Base-by-base conservation (phyloP, 1,284 basidiomycete species). In the Cystobasidium slooffiae region DNA sequence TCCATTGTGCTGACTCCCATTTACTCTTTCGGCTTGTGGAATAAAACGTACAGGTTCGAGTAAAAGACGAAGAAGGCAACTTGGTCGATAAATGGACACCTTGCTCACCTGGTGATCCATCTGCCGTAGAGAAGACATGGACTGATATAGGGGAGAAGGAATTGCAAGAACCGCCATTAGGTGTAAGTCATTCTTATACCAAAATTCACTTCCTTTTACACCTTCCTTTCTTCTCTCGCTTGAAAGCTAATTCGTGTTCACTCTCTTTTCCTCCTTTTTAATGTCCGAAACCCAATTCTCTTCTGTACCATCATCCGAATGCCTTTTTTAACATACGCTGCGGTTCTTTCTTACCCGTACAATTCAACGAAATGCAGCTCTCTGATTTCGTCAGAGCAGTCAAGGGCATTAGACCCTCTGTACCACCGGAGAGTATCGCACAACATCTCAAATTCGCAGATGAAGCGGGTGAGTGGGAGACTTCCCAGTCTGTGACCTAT, bases 71-170 rank as follows among this genome's bases (percentile, higher is more conserved):
- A 24, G 84, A 84, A 55, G 83, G 66, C 1, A 78, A 64, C 44
- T 24, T 37, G 20, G 52, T 67, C 20, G 47, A 52, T 68, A 87
- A 86, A 79, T 82, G 87, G 75, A 97, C 94, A 31, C 96, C 96
- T 7, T 99, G 96, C 82, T 97, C 94, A 7, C 95, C 96, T 0
- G 95, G 96, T 12, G 94, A 96, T 78, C 85, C 89, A 0, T 88
- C 88, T 0, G 95, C 93, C 0, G 85, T 89, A 51, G 96, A 99
- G 84, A 94, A 92, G 86, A 86, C 89, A 3, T 99, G 97, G 96
- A 88, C 90, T n/a, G 92, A 93, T 75, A 87, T 99, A 59, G 90
- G 90, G 72, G 90, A 90, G n/a, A 90, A 95, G 69, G 92, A 97
- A 81, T 85, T 99, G 46, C 85, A 90, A 43, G 96, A 98, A 82